Evolutionary conservation across 805 yeast genomes (phyloP), one percentile per base, ranked within the genome.

Genomic region (Ogataea degrootiae): DNA sequence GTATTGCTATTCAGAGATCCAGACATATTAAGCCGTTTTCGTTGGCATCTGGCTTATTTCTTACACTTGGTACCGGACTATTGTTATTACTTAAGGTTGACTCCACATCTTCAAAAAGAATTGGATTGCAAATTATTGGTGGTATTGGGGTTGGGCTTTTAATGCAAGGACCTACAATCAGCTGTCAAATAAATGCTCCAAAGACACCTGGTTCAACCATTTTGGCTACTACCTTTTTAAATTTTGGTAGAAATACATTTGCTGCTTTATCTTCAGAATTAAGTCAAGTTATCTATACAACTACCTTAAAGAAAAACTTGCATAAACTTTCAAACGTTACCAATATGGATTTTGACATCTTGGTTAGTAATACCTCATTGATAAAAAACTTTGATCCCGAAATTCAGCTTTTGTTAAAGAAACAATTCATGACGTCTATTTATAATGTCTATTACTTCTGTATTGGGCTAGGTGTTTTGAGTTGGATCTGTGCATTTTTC

Each of bases 171-270:
- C 42, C 69, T 15, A 57, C 73, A n/a, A 57, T 75, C 26, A 60
- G 72, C 4, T 65, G 74, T 4, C 80, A 77, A 53, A 58, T 79
- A n/a, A 56, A 66, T 21, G 79, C 80, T 11, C 82, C 84, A 34
- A 74, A 77, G 49, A 59, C 67, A 1, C 70, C 76, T 6, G 83
- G 83, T 15, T 70, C 75, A 3, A 67, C 70, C 6, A 75, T 79
- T 41, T 58, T 77, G 60, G 68, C 77, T 2, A 76, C 82, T 5
- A 61, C 80, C 0, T 65, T 71, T 43, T 46, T 75, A 47, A 68
- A 70, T 51, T 76, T 75, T 55, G 58, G 60, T 15, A 71, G 83
- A 53, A 60, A 74, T 1, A 50, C 77, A 16, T 77, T 76, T 19
- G 74, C 77, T 39, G 68, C 81, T 1, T 36, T 79, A 75, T 23